Base-by-base conservation (phyloP, 1,284 basidiomycete species). In the Ganoderma lingzhi region DNA sequence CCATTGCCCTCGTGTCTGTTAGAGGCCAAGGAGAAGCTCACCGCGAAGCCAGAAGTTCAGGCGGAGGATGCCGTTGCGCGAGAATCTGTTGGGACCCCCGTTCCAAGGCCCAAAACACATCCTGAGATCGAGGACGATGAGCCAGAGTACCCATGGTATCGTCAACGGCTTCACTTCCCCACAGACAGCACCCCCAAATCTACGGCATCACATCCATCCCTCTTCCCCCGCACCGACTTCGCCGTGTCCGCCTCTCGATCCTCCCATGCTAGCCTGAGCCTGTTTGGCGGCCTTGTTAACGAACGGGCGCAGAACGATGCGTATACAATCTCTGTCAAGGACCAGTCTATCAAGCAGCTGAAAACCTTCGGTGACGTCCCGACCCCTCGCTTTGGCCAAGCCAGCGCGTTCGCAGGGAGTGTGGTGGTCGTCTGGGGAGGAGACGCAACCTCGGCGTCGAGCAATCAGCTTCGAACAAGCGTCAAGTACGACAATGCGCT, bases 381-480 rank as follows among this genome's bases (percentile, higher is more conserved):
- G 0, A 88, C 90, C 15, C 90, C 96, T 0, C 87, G 97, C 71
- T 96, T 98, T 14, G 97, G 97, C 0, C 97, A 99, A 82, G 94
- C 95, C 0, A 93, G 93, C 77, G 96, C 96, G 9, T 90, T 97
- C 61, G 95, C 97, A 68, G 95, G 94, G 81, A 96, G 94, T 76
- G 96, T 98, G 63, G 87, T 99, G 73, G 93, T 98, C 70, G 92
- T 98, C 10, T 99, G 97, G 96, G 97, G 97, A 67, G 97, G 97
- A 32, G 97, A 98, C 79, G 98, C 96, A 2, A 91, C 90, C 78
- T 70, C 72, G 12, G 72, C 72, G 37, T 70, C 70, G 17, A 68
- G 70, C 23, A 69, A 73, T 53, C 72, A 71, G 64, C 63, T 73
- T 28, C 66, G 66, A 19, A 87, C 89, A 17, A 88, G 90, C 70